A percentile compares a stretch with the other conserved stretches of the same genome.
phyloP scores from a whole-genome alignment of 31 red algal species.

The Endocladia muricata region DNA sequence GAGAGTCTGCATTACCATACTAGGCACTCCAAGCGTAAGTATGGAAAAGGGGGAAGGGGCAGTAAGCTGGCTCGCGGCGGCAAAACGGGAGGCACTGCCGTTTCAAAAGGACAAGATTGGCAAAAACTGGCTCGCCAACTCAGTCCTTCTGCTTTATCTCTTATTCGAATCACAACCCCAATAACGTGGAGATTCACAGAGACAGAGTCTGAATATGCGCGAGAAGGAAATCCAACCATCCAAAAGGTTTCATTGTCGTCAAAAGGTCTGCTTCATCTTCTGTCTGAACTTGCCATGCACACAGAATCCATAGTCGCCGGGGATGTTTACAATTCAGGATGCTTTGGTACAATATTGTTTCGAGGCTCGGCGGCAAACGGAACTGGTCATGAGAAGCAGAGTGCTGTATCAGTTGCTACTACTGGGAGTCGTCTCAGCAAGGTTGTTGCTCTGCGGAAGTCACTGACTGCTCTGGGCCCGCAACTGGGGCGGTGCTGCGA shows the following conservation, averaged over 20 bases:
- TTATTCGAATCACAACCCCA: slow-evolving; percentile 44
- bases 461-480: slow-evolving; percentile 43
- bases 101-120: slow-evolving; percentile 25
- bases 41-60: neutral
- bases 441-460: slow-evolving; percentile 7
- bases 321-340: slow-evolving; percentile 10
- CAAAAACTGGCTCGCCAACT: slow-evolving; percentile 39
- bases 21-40: no score
- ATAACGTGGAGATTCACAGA: slow-evolving; percentile 59
- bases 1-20: no score
- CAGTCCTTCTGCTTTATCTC: slow-evolving; percentile 52
- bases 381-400: neutral
- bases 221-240: slow-evolving; percentile 46
- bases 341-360: slow-evolving; percentile 28
- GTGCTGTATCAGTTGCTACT: neutral
- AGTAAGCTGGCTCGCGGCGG: neutral
- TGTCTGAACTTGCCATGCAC: slow-evolving; percentile 37
- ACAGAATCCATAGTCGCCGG: slow-evolving; percentile 21
- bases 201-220: slow-evolving; percentile 15
- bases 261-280: slow-evolving; percentile 25
- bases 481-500: slow-evolving; percentile 34
- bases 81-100: neutral
- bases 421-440: neutral
- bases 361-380: neutral
- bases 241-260: slow-evolving; percentile 37